Conservation (phyloP, 2,329 filamentous ascomycete species). For the Fusarium denticulatum region DNA sequence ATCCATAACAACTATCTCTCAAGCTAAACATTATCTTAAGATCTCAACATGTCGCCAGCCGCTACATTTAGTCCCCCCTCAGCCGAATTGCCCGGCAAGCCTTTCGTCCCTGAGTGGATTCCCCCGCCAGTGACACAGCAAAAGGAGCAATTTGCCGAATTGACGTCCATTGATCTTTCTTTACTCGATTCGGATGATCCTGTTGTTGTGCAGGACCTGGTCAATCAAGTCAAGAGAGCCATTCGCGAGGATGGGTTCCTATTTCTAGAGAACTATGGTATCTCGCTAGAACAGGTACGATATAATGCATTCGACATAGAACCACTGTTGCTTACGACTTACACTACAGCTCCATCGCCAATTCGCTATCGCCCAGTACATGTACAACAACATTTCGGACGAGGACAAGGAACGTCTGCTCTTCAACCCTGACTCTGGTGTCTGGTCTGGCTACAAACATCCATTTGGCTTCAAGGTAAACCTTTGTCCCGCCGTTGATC, state of each 20-base stretch:
- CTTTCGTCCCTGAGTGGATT: slow-evolving; percentile 53
- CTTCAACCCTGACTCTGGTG: slow-evolving; percentile 56
- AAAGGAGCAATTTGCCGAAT: slow-evolving; percentile 54
- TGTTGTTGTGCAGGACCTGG: slow-evolving; percentile 53
- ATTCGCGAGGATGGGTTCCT: slow-evolving; percentile 57
- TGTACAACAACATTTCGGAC: slow-evolving; percentile 60
- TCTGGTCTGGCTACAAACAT: slow-evolving; percentile 62
- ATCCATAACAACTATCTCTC: not conserved
- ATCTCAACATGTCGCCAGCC: slow-evolving; percentile 42
- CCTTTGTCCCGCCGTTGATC: fast-evolving
- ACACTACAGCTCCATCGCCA: slow-evolving; percentile 57
- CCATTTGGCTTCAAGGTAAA: slow-evolving; percentile 55
- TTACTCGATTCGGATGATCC: slow-evolving; percentile 55
- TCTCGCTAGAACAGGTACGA: slow-evolving; percentile 54
- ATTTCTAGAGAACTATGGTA: slow-evolving; percentile 61
- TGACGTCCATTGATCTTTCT: slow-evolving; percentile 56
- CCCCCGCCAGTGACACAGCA: slow-evolving; percentile 58
- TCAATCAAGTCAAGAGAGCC: slow-evolving; percentile 54
- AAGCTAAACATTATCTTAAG: not conserved
- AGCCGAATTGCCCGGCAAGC: slow-evolving; percentile 52
- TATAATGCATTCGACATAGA: not conserved
- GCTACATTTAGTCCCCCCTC: slow-evolving; percentile 54
- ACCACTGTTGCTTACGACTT: not conserved
- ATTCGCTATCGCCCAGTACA: slow-evolving; percentile 60
- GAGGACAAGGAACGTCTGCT: slow-evolving; percentile 60